Evolutionary conservation across 2,329 filamentous ascomycete species (phyloP).

Genomic region (Beauveria asiatica): DNA sequence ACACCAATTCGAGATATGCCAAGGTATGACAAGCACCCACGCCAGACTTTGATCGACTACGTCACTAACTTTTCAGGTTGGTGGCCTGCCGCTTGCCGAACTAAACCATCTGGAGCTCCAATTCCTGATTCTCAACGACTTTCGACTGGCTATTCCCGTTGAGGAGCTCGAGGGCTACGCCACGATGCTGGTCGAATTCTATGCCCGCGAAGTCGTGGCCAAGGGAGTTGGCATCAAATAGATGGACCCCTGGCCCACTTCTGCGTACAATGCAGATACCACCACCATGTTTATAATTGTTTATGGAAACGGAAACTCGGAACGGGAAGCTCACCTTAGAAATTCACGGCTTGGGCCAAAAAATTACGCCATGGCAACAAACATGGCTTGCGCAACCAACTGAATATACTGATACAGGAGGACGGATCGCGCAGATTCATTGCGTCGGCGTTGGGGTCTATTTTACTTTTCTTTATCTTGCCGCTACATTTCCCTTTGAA

Average conservation of each 20-base stretch:
- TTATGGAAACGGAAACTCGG: not conserved
- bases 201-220: slow-evolving; percentile 75
- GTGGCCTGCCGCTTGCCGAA: slow-evolving; percentile 82
- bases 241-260: not conserved
- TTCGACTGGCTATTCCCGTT: slow-evolving; percentile 82
- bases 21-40: slow-evolving; percentile 57
- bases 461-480: not conserved
- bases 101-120: slow-evolving; percentile 94
- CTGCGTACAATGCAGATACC: not conserved
- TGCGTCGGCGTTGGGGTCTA: slow-evolving; percentile 9
- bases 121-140: slow-evolving; percentile 92
- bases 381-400: slow-evolving; percentile 1
- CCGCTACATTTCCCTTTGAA: not conserved
- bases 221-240: slow-evolving; percentile 16
- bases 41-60: no score
- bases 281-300: not conserved
- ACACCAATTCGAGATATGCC: slow-evolving; percentile 97
- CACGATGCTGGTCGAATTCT: slow-evolving; percentile 98
- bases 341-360: not conserved
- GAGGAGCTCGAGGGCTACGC: slow-evolving; percentile 96
- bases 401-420: slow-evolving; percentile 4
- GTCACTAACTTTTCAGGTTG: slow-evolving; percentile 54
- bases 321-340: slow-evolving; percentile 2
- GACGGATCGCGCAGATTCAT: slow-evolving; percentile 11
- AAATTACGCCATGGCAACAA: not conserved